Evolutionary conservation across 345 rosid genomes (phyloP).

Genomic region (Lepidium aucheri): DNA sequence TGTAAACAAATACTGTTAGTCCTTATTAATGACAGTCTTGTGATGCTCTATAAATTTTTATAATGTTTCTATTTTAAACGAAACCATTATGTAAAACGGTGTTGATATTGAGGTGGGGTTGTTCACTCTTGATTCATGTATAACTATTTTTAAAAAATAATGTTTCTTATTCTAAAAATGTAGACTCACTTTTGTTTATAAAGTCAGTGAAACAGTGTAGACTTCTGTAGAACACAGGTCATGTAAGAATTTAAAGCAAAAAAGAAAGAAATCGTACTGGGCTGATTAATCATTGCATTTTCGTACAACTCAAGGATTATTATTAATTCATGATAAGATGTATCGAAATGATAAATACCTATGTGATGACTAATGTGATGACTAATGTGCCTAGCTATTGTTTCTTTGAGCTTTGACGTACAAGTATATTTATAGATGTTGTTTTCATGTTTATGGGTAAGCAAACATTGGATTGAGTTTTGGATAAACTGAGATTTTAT

Average conservation of each 20-base stretch:
- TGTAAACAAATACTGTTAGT: background rate
- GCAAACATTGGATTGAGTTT: background rate
- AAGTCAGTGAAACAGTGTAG: background rate
- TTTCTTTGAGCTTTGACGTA: constrained; percentile 5
- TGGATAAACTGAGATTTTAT: background rate
- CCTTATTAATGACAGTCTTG: background rate
- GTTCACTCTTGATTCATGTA: background rate
- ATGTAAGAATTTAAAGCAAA: background rate
- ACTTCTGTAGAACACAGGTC: background rate
- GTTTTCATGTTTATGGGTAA: constrained; percentile 1
- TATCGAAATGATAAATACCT: background rate
- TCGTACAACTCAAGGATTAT: background rate
- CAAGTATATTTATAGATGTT: constrained; percentile 3
- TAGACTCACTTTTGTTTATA: background rate
- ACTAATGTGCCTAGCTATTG: background rate
- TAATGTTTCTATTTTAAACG: background rate
- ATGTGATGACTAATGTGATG: background rate
- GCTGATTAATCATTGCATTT: background rate
- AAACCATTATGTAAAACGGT: background rate
- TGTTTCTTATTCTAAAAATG: background rate
- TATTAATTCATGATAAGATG: background rate
- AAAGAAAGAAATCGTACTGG: background rate
- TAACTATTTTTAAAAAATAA: background rate
- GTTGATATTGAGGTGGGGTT: background rate
- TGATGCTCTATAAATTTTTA: background rate